Conservation (phyloP, 306 rosid species). For the Vicia faba region DNA sequence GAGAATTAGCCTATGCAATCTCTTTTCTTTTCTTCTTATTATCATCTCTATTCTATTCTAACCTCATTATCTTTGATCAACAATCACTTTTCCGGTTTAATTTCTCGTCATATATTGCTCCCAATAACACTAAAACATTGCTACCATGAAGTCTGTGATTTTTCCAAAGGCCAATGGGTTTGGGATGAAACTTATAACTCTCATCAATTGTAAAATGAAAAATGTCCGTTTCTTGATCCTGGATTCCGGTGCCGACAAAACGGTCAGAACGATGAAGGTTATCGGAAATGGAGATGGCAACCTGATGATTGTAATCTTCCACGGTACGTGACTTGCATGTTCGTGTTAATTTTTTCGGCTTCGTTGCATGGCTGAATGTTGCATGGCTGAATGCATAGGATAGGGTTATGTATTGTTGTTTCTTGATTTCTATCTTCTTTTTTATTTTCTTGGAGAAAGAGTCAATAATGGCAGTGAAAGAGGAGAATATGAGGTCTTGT, state of each 20-base stretch:
- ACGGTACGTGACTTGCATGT: constrained; percentile 49
- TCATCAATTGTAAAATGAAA: constrained; percentile 52
- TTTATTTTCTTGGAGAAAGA: neutral
- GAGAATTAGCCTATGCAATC: constrained; percentile 49
- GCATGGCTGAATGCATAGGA: too few relatives aligned
- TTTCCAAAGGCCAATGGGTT: constrained; percentile 75
- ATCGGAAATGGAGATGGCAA: constrained; percentile 79
- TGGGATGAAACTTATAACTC: constrained; percentile 42
- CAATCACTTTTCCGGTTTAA: constrained; percentile 43
- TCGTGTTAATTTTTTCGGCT: neutral
- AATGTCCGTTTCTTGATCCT: constrained; percentile 79
- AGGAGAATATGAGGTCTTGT: neutral
- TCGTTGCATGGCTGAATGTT: constrained; percentile 39
- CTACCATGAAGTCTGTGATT: constrained; percentile 49
- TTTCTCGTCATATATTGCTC: constrained; percentile 38
- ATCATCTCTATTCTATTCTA: constrained; percentile 40
- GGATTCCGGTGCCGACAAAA: constrained; percentile 78
- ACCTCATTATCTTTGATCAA: constrained; percentile 37
- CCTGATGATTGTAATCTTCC: constrained; percentile 70
- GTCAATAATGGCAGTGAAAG: constrained; percentile 4
- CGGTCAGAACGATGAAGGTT: constrained; percentile 59
- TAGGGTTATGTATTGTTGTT: neutral
- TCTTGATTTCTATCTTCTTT: neutral
- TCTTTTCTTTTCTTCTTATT: constrained; percentile 46
- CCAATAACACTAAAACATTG: constrained; percentile 10